phyloP scores from a whole-genome alignment of 257 asterid genomes.

The Perilla frutescens region DNA sequence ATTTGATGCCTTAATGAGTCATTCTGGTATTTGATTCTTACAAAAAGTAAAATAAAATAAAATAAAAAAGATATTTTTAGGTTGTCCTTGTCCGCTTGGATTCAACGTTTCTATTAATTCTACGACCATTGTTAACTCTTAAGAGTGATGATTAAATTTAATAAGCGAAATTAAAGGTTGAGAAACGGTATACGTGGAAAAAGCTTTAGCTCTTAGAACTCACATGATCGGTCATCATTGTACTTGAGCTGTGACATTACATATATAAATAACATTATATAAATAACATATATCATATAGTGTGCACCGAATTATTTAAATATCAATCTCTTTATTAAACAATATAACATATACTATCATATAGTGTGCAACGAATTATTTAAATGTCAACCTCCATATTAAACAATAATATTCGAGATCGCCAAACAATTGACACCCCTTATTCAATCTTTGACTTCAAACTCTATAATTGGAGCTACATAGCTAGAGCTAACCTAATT shows the following conservation, averaged over 20 bases:
- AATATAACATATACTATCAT: neutral
- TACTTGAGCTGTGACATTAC: neutral
- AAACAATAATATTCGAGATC: conserved; percentile 20
- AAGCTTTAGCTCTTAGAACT: neutral
- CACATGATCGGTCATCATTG: conserved; percentile 4
- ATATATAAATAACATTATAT: too few species aligned
- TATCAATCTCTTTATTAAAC: neutral
- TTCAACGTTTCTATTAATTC: too few species aligned
- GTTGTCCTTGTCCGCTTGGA: too few species aligned
- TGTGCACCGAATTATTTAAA: too few species aligned
- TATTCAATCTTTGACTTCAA: conserved; percentile 13
- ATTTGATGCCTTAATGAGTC: too few species aligned
- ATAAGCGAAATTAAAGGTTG: neutral
- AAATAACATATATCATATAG: too few species aligned
- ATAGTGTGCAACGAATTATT: too few species aligned
- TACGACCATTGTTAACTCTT: too few species aligned
- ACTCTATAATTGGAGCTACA: conserved; percentile 17
- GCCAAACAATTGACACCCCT: conserved; percentile 9
- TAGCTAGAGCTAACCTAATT: neutral
- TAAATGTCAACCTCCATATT: too few species aligned
- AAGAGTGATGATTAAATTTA: neutral
- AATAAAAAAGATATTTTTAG: too few species aligned
- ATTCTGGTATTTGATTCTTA: too few species aligned
- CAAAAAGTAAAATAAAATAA: too few species aligned
- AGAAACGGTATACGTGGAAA: neutral